Evolutionary conservation across 495 filamentous ascomycete genomes (phyloP), one percentile per base, ranked within the genome.

Genomic region (Podospora tetraspora): DNA sequence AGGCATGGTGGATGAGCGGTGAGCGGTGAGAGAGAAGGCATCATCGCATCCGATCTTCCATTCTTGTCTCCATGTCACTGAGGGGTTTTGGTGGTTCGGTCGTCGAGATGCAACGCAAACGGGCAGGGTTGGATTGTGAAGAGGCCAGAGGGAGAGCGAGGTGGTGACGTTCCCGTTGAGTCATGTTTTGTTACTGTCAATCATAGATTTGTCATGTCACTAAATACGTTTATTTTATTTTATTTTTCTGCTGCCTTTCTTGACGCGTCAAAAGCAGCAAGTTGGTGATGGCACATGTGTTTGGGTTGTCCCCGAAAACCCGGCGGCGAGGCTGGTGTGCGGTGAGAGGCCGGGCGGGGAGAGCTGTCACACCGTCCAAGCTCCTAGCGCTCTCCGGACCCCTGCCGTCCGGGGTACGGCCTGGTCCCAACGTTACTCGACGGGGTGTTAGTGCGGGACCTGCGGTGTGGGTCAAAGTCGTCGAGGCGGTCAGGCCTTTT

Each of bases 381-480:
- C 62, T 21, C 34, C 43, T 21, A 29, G 56, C 62, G 61, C 37
- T 60, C 12, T 24, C 13, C 19, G 23, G 29, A 59, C 19, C 59
- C 63, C 30, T 69, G 57, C 30, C 62, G 59, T 56, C 66, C 25
- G 59, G 59, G 60, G 67, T 19, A 61, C 22, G 61, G 37, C 62
- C 19, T 23, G 37, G 66, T 22, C 56, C 59, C 61, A 60, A 74
- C 73, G 73, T 75, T 73, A 64, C 64, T 71, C 69, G 21, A 69
- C 60, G 12, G 24, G 52, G 22, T 72, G 74, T 76, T 76, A 76
- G 71, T 58, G 27, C 59, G 66, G 56, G 27, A 71, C 71, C 10
- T 72, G 16, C 66, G 58, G 56, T 24, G 63, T 66, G 69, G 62
- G 61, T 59, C 62, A 30, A 68, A 32, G 10, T 23, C 37, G 25